Base-by-base conservation (phyloP, 441 rosid genomes). In the Dalechampia spathulata region DNA sequence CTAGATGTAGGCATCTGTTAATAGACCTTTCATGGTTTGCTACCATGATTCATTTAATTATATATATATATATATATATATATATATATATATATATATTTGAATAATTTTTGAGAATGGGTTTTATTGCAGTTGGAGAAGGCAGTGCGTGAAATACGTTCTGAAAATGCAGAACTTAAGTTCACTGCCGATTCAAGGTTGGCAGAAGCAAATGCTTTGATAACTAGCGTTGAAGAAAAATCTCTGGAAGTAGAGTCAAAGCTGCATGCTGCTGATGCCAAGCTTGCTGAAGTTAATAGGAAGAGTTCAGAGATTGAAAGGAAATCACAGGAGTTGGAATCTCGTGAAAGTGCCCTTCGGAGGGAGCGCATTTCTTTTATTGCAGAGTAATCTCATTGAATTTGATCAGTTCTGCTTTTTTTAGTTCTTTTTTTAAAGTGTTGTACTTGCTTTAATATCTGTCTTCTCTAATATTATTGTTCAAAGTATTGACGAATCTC, bases 221-320 rank as follows among this genome's bases (percentile, higher is more conserved):
- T 78, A 3, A 64, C 76, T 47, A 81, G 85, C 48, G 71, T 93
- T 46, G 96, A 87, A 63, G 95, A 83, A 36, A 93, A 83, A 67
- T 90, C 96, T 21, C 73, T 93, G 12, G 99, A 85, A 67, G 81
- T 90, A 34, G 96, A 87, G 72, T 83, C 75, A 11, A 93, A 90
- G 75, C 57, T 85, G 58, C 86, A 76, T 36, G 84, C 95, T 67
- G 89, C 77, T 26, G 97, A 90, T 78, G 97, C 97, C 37, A 87
- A 71, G 69, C 82, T 93, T 75, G 99, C 99, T 49, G 99, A 93
- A 78, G 78, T 83, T 60, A 85, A 79, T 67, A 80, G 99, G 64
- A 93, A 81, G 75, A 83, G 77, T 59, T 83, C 96, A 12, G 96
- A 90, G 62, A 66, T 80, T 19, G 93, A 81, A 57, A 82, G 95